Percentiles rank a stretch among this genome's conserved stretches.
phyloP scores from a whole-genome alignment of 352 stramenopile genomes.

The Plasmopara muralis region DNA sequence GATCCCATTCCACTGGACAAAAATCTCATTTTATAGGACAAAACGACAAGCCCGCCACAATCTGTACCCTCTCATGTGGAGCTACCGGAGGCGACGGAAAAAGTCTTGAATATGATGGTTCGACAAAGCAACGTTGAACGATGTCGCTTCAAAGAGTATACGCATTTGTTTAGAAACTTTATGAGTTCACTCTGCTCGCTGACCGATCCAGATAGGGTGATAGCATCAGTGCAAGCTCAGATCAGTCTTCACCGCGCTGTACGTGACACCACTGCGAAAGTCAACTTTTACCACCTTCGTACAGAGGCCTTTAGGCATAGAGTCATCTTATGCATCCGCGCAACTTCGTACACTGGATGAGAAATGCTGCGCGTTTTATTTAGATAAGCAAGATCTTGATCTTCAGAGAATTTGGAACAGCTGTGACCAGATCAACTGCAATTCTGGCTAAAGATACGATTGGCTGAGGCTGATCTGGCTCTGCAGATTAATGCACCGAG shows the following conservation, averaged over 20 bases:
- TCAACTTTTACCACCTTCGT: neutral
- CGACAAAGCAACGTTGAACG: neutral
- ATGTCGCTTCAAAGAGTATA: neutral
- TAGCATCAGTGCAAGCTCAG: neutral
- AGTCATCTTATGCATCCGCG: neutral
- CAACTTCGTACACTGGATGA: neutral
- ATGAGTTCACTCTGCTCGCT: neutral
- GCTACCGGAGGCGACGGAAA: neutral
- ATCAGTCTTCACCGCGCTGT: neutral
- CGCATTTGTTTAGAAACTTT: neutral
- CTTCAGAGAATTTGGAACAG: conserved; percentile 31
- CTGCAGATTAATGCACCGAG: conserved; percentile 1
- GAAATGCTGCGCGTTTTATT: too few relatives aligned
- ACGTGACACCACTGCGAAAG: neutral
- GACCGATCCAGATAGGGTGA: neutral
- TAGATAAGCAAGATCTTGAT: conserved; percentile 16
- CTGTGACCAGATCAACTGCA: neutral
- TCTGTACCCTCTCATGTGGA: neutral
- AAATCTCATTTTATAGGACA: neutral
- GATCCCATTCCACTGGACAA: neutral
- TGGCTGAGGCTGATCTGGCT: neutral
- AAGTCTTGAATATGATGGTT: neutral
- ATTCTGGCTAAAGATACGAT: neutral
- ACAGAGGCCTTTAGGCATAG: neutral
- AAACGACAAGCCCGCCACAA: neutral